Evolutionary conservation across 768 basidiomycete genomes (phyloP).

Genomic region (Goffeauzyma gilvescens): DNA sequence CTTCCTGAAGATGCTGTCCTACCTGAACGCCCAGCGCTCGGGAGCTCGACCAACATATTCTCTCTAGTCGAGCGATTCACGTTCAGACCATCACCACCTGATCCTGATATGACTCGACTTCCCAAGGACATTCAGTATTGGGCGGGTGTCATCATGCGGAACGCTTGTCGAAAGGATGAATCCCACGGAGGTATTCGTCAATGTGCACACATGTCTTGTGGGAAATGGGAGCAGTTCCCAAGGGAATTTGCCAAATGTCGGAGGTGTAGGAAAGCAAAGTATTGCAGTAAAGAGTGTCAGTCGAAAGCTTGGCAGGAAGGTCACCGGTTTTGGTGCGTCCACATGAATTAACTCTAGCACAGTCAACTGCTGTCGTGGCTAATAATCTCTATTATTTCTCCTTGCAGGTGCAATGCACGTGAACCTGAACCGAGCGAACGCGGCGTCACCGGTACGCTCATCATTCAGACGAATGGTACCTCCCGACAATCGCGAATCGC

Average conservation of each 20-base stretch:
- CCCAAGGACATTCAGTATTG: conserved; percentile 91
- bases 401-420: conserved; percentile 11
- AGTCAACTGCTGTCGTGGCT: neutral
- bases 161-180: conserved; percentile 95
- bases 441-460: conserved; percentile 7
- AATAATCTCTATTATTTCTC: neutral
- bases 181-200: conserved; percentile 78
- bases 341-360: neutral
- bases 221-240: conserved; percentile 77
- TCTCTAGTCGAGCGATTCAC: conserved; percentile 92
- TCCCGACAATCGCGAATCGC: too few species aligned
- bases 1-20: conserved; percentile 16
- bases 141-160: conserved; percentile 99
- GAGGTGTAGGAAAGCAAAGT: conserved; percentile 90
- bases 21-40: conserved; percentile 27
- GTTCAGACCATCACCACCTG: conserved; percentile 69
- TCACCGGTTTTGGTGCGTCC: conserved; percentile 66
- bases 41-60: conserved; percentile 55
- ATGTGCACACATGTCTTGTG: conserved; percentile 97
- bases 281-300: conserved; percentile 94
- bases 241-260: conserved; percentile 94
- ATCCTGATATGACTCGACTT: conserved; percentile 49
- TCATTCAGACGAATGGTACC: too few species aligned
- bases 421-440: conserved; percentile 7
- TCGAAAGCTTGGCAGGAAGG: conserved; percentile 92